Base-by-base conservation (phyloP, 768 basidiomycete species). In the Kwoniella shandongensis region DNA sequence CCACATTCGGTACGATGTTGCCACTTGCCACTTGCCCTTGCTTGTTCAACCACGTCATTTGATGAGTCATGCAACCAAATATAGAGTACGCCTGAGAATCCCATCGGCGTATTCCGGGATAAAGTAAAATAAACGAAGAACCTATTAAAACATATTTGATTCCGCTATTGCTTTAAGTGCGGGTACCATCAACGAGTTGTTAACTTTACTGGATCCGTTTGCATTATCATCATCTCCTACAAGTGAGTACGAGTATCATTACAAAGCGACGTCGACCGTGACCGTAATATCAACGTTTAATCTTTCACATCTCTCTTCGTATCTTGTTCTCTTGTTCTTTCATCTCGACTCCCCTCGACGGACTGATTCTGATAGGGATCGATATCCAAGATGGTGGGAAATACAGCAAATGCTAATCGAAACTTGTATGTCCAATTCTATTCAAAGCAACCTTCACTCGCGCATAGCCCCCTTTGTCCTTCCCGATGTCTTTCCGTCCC, bases 361-460 rank as follows among this genome's bases (percentile, higher is more conserved):
- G n/a, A 44, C 11, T 36, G 40, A n/a, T 7, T 41, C 40, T 17
- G n/a, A 41, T 41, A 8, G 15, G 17, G 40, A 41, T 41, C 40
- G 40, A 5, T n/a, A 17, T 35, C 11, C 56, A 58, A 58, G 44
- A 58, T 58, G 56, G 56, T 58, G 29, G 56, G 45, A 40, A 58
- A 58, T 39, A 49, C 56, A 25, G 56, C 56, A 35, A 46, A 46
- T 41, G 56, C 38, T 6, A 58, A 58, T 41, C 47, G 56, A 32
- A 58, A 58, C 32, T 36, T 58, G 56, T 58, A 32, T 44, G 56
- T 51, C 20, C n/a, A 12, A 25, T 7, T 25, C 22, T 22, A 18
- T 38, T 50, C 23, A 38, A 4, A 36, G 48, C n/a, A 13, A 32
- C 13, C 40, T 7, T 42, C 40, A 23, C 40, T 23, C n/a, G n/a